These are phyloP conservation scores for Elongisporangium prolatum DNA, from an alignment of 352 stramenopile genomes.

Conservation along the genomic window DNA sequence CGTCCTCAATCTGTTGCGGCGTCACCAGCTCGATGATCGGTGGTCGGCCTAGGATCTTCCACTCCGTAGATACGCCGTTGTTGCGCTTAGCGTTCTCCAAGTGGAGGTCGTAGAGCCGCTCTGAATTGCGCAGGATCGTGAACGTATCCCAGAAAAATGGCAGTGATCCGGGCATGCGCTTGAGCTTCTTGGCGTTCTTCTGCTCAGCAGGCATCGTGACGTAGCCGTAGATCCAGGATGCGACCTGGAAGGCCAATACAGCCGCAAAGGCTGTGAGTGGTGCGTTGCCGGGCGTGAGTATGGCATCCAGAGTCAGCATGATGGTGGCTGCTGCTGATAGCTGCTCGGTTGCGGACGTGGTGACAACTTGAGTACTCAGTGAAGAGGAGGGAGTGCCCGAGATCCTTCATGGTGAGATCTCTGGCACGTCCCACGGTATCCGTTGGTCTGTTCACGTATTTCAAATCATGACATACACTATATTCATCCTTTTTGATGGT, in stretches of 20 bases:
- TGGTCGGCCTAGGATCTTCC: conserved; percentile 15
- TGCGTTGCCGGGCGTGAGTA: not conserved
- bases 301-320: not conserved
- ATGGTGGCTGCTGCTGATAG: not conserved
- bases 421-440: not conserved
- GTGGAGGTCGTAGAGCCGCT: conserved; percentile 49
- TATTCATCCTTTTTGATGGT: too few relatives aligned
- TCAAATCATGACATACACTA: too few relatives aligned
- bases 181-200: not conserved
- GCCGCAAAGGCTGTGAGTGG: not conserved
- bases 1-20: conserved; percentile 27
- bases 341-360: not conserved
- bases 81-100: conserved; percentile 29
- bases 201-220: not conserved
- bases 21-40: conserved; percentile 32
- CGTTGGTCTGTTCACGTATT: too few relatives aligned
- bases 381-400: not conserved
- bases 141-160: conserved; percentile 15
- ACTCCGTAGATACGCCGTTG: conserved; percentile 23
- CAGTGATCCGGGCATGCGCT: not conserved
- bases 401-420: not conserved
- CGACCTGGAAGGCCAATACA: not conserved
- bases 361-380: not conserved
- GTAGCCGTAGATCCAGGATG: not conserved
- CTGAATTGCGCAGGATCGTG: conserved; percentile 36